A percentile compares a stretch with the other conserved stretches of the same genome.
These are phyloP conservation scores for Fusarium compactum DNA, from an alignment of 2,329 filamentous ascomycete genomes.

Conservation along the genomic window DNA sequence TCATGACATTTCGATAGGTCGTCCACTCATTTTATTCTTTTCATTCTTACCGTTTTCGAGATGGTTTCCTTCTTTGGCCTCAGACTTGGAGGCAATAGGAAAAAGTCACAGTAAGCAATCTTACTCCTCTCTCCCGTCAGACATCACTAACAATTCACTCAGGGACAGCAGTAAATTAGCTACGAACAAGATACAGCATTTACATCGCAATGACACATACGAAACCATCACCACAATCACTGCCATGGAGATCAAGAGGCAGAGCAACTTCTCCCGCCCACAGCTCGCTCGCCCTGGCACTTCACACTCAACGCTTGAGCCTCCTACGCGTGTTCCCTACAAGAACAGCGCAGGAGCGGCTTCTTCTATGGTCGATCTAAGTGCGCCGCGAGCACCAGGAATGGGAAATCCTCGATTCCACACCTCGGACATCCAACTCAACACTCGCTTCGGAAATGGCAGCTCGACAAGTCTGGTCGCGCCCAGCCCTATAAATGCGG, in stretches of 20 bases:
- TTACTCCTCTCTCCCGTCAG: neutral
- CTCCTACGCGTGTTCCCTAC: conserved; percentile 50
- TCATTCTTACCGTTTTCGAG: conserved; percentile 15
- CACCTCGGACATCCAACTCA: conserved; percentile 56
- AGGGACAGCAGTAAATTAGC: conserved; percentile 46
- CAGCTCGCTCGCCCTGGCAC: conserved; percentile 57
- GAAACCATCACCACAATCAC: conserved; percentile 9
- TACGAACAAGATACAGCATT: conserved; percentile 29
- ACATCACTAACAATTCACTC: neutral
- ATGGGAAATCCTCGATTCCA: conserved; percentile 47
- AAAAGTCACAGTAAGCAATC: conserved; percentile 62
- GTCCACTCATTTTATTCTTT: neutral
- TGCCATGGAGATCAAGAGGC: conserved; percentile 24
- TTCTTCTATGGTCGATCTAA: conserved; percentile 61
- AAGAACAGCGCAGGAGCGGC: conserved; percentile 53
- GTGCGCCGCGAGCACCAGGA: conserved; percentile 47
- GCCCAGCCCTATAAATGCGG: conserved; percentile 47
- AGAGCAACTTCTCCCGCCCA: conserved; percentile 53
- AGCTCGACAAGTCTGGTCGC: conserved; percentile 53
- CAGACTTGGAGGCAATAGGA: conserved; percentile 67
- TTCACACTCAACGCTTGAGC: conserved; percentile 51
- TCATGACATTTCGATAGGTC: conserved; percentile 15
- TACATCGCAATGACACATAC: conserved; percentile 18
- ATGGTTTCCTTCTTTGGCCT: conserved; percentile 73
- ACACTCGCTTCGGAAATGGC: conserved; percentile 52